Evolutionary conservation across 441 rosid genomes (phyloP).

Genomic region (Erysimum cheiri): DNA sequence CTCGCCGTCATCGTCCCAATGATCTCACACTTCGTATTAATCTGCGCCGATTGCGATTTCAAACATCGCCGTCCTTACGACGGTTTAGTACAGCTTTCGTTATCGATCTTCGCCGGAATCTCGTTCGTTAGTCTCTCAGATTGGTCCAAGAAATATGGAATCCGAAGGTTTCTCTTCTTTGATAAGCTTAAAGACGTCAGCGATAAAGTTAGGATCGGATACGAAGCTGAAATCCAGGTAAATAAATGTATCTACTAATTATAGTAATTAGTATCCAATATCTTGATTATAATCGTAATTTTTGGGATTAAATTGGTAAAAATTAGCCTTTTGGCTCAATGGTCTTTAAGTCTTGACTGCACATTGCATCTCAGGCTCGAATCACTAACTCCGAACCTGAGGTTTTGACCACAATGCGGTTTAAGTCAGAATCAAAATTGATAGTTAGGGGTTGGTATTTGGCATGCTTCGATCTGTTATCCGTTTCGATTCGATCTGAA

Average conservation of each 20-base stretch:
- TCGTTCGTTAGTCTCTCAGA: constrained; percentile 62
- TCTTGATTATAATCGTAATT: background rate
- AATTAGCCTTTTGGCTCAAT: background rate
- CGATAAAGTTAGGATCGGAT: constrained; percentile 56
- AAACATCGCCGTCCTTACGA: constrained; percentile 76
- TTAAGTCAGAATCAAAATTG: background rate
- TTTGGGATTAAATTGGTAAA: background rate
- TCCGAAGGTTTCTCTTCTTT: constrained; percentile 65
- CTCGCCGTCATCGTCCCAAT: constrained; percentile 65
- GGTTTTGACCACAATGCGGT: background rate
- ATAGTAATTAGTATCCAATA: background rate
- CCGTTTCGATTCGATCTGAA: background rate
- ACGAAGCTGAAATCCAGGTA: constrained; percentile 71
- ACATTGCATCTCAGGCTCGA: background rate
- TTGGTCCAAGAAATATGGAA: constrained; percentile 74
- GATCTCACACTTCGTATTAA: constrained; percentile 67
- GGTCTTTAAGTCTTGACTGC: background rate
- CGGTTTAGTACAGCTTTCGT: constrained; percentile 65
- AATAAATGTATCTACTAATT: background rate
- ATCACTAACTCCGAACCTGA: background rate
- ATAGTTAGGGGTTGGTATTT: too few species aligned
- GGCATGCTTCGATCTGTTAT: too few species aligned
- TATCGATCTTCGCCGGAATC: constrained; percentile 69
- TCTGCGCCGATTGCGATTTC: constrained; percentile 65
- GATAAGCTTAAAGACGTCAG: constrained; percentile 67